Evolutionary conservation across 78 protist genomes (phyloP).

Genomic region (Salpingoeca rosetta): DNA sequence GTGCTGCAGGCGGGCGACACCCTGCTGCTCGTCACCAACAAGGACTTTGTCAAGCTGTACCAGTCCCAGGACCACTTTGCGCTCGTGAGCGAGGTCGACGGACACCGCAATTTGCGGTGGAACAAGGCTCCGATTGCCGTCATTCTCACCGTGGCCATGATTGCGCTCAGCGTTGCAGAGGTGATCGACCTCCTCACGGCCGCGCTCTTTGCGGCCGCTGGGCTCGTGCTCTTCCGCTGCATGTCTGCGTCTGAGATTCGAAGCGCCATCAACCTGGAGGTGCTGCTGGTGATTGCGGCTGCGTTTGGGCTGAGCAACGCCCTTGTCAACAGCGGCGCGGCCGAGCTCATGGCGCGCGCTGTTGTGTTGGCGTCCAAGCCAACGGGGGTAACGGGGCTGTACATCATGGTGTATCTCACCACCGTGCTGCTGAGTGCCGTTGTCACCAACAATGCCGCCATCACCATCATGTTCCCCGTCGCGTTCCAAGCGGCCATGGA

Average conservation of each 20-base stretch:
- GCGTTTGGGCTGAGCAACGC: constrained; percentile 26
- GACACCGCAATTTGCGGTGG: not conserved
- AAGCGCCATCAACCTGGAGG: not conserved
- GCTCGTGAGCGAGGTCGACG: not conserved
- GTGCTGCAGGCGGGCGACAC: constrained; percentile 8
- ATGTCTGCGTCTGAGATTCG: not conserved
- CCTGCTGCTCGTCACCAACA: constrained; percentile 5
- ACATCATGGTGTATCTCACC: not conserved
- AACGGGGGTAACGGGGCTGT: not conserved
- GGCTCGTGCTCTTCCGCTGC: not conserved
- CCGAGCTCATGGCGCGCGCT: not conserved
- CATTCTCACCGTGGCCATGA: not conserved
- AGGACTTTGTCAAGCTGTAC: not conserved
- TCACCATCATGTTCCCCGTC: constrained; percentile 25
- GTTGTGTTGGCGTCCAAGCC: not conserved
- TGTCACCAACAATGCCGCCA: constrained; percentile 23
- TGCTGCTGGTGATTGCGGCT: constrained; percentile 18
- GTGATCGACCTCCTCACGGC: not conserved
- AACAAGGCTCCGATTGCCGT: not conserved
- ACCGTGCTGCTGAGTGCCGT: not conserved
- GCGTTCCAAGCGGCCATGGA: not conserved
- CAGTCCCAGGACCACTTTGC: not conserved
- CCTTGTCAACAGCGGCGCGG: constrained; percentile 23
- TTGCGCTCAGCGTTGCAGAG: not conserved
- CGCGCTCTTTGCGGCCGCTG: not conserved